A percentile compares a stretch with the other conserved stretches of the same genome.
Evolutionary conservation across 305 asterid species (phyloP).

Genomic region (Stenogyne calaminthoides): DNA sequence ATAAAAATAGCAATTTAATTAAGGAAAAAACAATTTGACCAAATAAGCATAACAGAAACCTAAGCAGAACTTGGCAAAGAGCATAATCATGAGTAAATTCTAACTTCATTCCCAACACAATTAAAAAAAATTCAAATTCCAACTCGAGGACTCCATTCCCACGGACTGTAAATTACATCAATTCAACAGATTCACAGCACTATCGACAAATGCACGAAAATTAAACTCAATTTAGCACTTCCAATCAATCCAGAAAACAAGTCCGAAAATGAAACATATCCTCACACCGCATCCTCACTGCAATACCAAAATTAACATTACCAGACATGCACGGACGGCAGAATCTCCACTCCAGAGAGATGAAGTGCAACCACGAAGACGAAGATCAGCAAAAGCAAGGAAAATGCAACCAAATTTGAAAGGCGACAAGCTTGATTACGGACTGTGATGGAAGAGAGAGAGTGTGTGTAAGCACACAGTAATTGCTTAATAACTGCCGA

Average conservation of each 20-base stretch:
- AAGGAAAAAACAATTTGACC: not conserved
- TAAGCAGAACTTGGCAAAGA: constrained; percentile 9
- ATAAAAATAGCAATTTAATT: not conserved
- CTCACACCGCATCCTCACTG: constrained; percentile 16
- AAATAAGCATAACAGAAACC: constrained; percentile 9
- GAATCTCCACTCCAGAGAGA: constrained; percentile 20
- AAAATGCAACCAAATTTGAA: constrained; percentile 26
- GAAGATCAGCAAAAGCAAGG: not conserved
- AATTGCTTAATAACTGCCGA: constrained; percentile 70
- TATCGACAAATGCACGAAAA: constrained; percentile 21
- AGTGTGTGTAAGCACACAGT: constrained; percentile 40
- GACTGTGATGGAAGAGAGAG: constrained; percentile 27
- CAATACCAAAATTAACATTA: constrained; percentile 25
- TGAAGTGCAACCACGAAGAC: not conserved
- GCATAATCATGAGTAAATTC: not conserved
- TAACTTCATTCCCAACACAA: constrained; percentile 1
- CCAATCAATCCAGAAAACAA: not conserved
- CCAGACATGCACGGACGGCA: constrained; percentile 18
- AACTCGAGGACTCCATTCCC: constrained; percentile 5
- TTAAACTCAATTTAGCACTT: constrained; percentile 4
- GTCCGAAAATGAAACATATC: not conserved
- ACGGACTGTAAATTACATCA: not conserved
- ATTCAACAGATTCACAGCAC: constrained; percentile 14
- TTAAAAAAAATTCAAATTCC: not conserved
- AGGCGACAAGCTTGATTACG: constrained; percentile 5